Percentiles rank a stretch among this genome's conserved stretches.
These are phyloP conservation scores for Heracleum sosnowskyi DNA, from an alignment of 129 eudicot species.

Conservation along the genomic window DNA sequence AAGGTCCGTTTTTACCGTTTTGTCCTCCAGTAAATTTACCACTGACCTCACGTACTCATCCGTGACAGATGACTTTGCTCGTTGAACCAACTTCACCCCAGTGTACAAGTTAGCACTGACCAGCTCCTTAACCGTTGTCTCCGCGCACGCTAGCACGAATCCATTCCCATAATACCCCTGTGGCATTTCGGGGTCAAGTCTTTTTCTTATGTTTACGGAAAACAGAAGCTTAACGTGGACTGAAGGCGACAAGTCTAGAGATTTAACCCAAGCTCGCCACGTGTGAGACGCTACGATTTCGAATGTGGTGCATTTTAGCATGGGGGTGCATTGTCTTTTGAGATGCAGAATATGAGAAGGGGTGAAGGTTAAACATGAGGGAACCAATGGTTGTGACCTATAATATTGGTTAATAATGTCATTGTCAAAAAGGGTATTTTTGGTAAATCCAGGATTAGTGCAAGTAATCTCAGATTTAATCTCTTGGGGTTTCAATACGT, in stretches of 20 bases:
- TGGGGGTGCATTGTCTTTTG: conserved; percentile 49
- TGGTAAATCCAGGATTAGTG: conserved; percentile 39
- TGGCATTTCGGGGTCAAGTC: conserved; percentile 37
- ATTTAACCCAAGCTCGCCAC: conserved; percentile 84
- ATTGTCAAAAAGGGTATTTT: neutral
- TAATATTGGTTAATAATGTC: conserved; percentile 32
- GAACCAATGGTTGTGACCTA: conserved; percentile 61
- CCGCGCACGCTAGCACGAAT: conserved; percentile 78
- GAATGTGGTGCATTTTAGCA: conserved; percentile 73
- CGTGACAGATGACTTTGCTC: conserved; percentile 42
- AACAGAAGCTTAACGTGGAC: conserved; percentile 59
- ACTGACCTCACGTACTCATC: conserved; percentile 46
- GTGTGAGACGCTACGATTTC: conserved; percentile 83
- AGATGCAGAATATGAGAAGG: conserved; percentile 44
- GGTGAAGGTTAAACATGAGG: conserved; percentile 60
- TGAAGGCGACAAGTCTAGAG: conserved; percentile 48
- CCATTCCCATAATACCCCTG: conserved; percentile 86
- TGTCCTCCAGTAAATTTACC: conserved; percentile 49
- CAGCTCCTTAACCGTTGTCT: conserved; percentile 51
- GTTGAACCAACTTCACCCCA: conserved; percentile 58
- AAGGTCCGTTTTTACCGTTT: conserved; percentile 49
- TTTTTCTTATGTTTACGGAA: conserved; percentile 57
- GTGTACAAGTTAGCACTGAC: conserved; percentile 26
- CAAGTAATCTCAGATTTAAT: conserved; percentile 36
- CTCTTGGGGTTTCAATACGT: conserved; percentile 49